phyloP scores from a whole-genome alignment of 805 yeast genomes.

The Grigorovia yakushimaensis region DNA sequence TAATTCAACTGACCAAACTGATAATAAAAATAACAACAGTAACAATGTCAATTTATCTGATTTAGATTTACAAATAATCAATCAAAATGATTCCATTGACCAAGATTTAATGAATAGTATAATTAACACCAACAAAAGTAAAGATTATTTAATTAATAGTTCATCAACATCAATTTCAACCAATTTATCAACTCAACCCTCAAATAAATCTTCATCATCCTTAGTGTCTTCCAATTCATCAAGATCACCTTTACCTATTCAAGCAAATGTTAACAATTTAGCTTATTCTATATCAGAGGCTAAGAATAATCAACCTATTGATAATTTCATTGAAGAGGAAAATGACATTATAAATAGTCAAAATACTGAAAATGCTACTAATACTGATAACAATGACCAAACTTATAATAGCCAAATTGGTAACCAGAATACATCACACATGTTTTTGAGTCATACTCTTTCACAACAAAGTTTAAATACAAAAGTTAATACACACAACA shows the following conservation, averaged over 20 bases:
- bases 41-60: not conserved
- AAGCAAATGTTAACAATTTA: no score
- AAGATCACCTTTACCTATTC: no score
- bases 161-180: slow-evolving; percentile 1
- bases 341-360: not conserved
- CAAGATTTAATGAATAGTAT: not conserved
- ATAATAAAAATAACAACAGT: not conserved
- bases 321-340: not conserved
- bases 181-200: not conserved
- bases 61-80: no score
- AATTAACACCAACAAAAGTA: not conserved
- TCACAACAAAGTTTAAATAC: no score
- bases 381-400: not conserved
- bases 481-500: no score
- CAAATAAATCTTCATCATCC: not conserved
- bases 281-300: no score
- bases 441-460: no score
- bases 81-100: not conserved
- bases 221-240: not conserved
- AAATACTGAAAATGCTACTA: not conserved
- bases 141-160: not conserved
- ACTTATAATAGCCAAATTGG: not conserved
- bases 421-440: no score
- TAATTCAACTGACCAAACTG: not conserved
- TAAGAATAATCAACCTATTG: not conserved